Evolutionary conservation across 139 green algal species (phyloP), one percentile per base, ranked within the genome.

Genomic region (Pleodorina starrii): DNA sequence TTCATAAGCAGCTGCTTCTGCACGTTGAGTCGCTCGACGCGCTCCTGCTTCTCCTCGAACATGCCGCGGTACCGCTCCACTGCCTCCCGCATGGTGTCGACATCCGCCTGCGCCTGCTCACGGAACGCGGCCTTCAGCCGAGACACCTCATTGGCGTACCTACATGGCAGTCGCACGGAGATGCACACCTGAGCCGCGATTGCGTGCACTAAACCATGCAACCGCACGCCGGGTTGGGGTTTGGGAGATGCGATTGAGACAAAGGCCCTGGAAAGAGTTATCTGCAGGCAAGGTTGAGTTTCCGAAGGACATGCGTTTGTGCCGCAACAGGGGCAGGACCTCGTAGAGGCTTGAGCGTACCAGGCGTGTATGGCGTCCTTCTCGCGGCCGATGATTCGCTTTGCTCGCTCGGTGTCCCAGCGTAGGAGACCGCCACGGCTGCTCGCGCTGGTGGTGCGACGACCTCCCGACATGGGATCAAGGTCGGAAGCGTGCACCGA

Each of bases 1-100:
- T 93, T 93, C 10, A 97, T 87, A 21, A 97, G 89, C 54, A 97
- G 79, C 91, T 93, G 91, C 77, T 97, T 97, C 89, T 97, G 94
- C 51, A 94, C 93, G 68, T 93, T 90, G 29, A 96, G 87, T 38
- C 92, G 69, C 42, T 94, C 92, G 32, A 86, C 74, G 14, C 89
- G 82, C 82, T 94, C 92, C 38, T 91, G 69, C 32, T 89, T 89
- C 60, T 93, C 92, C 63, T 93, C 82, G 14, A 69, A 88, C 66
- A 79, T 88, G 44, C 32, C 23, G 1, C 35, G 91, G 89, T 94
- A 92, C 32, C 90, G 57, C 0, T 50, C 86, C 66, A 96, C 46
- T 16, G 90, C 92, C 75, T 94, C 85, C 11, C 87, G 78, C 57
- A 96, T 77, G 29, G 66, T 54, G 19, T 77, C 88, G 48, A 96